phyloP scores from a whole-genome alignment of 2,329 filamentous ascomycete genomes.

The Cladosporium halotolerans region DNA sequence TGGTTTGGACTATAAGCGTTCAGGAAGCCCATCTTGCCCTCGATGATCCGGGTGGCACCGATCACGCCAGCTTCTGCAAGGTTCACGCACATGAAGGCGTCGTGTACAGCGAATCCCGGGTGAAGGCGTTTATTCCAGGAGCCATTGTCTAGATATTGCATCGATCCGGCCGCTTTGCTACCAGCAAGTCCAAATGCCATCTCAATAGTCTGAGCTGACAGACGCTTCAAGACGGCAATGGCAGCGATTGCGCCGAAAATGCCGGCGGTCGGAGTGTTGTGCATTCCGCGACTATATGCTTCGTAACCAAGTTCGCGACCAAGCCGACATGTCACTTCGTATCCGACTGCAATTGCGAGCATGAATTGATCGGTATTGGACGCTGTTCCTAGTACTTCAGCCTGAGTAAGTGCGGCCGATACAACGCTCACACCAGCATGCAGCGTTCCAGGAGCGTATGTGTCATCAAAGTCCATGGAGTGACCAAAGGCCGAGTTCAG shows the following conservation, averaged over 20 bases:
- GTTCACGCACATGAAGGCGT: constrained; percentile 32
- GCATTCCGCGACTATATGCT: constrained; percentile 33
- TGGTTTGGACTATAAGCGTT: constrained; percentile 25
- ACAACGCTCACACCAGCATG: constrained; percentile 39
- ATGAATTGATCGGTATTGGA: constrained; percentile 23
- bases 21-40: constrained; percentile 27
- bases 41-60: constrained; percentile 23
- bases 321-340: constrained; percentile 31
- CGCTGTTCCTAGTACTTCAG: constrained; percentile 22
- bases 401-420: constrained; percentile 32
- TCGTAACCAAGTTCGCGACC: constrained; percentile 30
- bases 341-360: constrained; percentile 30
- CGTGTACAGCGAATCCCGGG: constrained; percentile 35
- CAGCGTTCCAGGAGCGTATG: constrained; percentile 36
- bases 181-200: constrained; percentile 34
- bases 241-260: constrained; percentile 34
- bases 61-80: constrained; percentile 32
- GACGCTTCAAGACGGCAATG: constrained; percentile 25
- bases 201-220: constrained; percentile 23
- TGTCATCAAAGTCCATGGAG: constrained; percentile 43
- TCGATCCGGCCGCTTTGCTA: constrained; percentile 33
- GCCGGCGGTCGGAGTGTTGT: constrained; percentile 33
- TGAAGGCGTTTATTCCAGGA: constrained; percentile 35
- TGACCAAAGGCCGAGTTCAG: constrained; percentile 40
- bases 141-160: constrained; percentile 37